phyloP scores from a whole-genome alignment of 2,329 filamentous ascomycete genomes.

The Trichoderma sp. region DNA sequence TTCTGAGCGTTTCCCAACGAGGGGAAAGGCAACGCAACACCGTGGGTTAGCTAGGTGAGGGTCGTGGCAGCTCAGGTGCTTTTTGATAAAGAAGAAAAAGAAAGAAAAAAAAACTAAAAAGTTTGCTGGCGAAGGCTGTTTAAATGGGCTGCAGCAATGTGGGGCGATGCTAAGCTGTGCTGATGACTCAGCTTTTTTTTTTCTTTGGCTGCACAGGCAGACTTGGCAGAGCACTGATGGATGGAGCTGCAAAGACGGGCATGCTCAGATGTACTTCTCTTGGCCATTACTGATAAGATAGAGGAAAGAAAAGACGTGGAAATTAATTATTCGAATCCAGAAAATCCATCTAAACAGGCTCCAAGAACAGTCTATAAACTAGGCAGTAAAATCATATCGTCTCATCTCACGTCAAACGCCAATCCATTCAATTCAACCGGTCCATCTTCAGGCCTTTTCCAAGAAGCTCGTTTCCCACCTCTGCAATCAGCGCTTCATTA shows the following conservation, averaged over 20 bases:
- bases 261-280: not conserved
- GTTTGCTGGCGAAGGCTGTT: constrained; percentile 31
- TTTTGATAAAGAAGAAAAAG: constrained; percentile 62
- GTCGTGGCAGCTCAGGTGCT: constrained; percentile 67
- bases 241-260: not conserved
- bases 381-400: not conserved
- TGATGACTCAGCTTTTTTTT: constrained; percentile 23
- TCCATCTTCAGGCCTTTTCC: constrained; percentile 53
- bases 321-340: not conserved
- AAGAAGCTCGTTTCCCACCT: constrained; percentile 57
- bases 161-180: constrained; percentile 33
- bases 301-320: not conserved
- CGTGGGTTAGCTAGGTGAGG: constrained; percentile 60
- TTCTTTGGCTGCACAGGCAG: not conserved
- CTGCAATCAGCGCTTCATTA: constrained; percentile 59
- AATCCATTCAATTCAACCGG: constrained; percentile 28
- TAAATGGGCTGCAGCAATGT: constrained; percentile 19
- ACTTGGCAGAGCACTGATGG: not conserved
- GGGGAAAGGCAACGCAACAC: constrained; percentile 65
- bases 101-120: constrained; percentile 43
- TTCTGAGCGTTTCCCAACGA: constrained; percentile 57
- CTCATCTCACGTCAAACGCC: constrained; percentile 8
- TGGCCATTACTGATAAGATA: not conserved
- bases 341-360: not conserved
- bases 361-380: not conserved